phyloP scores from a whole-genome alignment of 345 rosid genomes.

The Cardamine occulta region DNA sequence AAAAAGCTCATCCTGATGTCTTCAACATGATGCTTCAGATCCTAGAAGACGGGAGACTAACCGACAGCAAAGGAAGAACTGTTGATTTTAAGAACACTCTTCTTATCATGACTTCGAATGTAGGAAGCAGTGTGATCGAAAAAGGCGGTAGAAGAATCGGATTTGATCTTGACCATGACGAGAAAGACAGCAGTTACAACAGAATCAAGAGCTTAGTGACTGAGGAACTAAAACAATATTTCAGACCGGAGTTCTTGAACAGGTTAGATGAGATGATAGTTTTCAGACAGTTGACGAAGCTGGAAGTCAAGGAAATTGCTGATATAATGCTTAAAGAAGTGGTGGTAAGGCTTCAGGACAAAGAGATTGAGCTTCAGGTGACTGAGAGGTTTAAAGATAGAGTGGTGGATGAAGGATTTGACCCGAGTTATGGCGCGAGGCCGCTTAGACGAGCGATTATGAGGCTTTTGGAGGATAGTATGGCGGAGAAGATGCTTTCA shows the following conservation, averaged over 20 bases:
- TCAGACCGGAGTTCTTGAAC: constrained; percentile 94
- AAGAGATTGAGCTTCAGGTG: constrained; percentile 93
- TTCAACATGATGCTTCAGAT: constrained; percentile 99
- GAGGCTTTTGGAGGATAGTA: constrained; percentile 92
- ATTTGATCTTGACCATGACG: constrained; percentile 87
- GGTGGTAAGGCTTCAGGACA: constrained; percentile 66
- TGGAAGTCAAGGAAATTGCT: constrained; percentile 91
- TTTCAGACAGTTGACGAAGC: constrained; percentile 85
- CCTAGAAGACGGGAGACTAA: constrained; percentile 95
- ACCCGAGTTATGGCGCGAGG: constrained; percentile 97
- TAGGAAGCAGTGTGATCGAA: constrained; percentile 95
- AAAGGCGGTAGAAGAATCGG: constrained; percentile 92
- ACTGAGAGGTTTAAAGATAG: constrained; percentile 87
- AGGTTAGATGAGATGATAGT: constrained; percentile 98
- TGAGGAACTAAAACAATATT: constrained; percentile 87
- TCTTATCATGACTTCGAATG: constrained; percentile 95
- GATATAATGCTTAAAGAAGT: constrained; percentile 97
- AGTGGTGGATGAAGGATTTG: constrained; percentile 95
- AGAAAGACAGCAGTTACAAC: constrained; percentile 92
- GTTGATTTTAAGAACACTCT: constrained; percentile 99
- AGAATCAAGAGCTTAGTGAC: constrained; percentile 92
- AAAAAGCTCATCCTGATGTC: constrained; percentile 98
- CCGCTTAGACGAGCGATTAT: constrained; percentile 94
- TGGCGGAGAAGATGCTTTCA: constrained; percentile 99
- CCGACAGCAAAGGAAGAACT: constrained; percentile 97